These are phyloP conservation scores for Colletotrichum aenigma DNA, from an alignment of 2,329 filamentous ascomycete species.

Conservation along the genomic window DNA sequence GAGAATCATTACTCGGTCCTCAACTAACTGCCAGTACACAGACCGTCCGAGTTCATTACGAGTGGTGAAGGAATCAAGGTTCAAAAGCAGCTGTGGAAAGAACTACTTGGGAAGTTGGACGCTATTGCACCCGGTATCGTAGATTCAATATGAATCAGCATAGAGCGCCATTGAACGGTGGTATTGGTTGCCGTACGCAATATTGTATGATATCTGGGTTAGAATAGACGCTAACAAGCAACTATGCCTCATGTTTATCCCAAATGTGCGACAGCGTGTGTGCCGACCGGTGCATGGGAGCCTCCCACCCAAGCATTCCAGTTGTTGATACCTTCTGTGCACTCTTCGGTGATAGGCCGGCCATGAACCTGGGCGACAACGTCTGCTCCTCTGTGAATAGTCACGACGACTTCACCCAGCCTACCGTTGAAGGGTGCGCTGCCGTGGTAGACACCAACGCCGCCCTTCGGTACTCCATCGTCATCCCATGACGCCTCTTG, in stretches of 20 bases:
- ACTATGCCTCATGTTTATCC: neutral
- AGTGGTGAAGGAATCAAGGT: slow-evolving; percentile 38
- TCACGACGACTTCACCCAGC: slow-evolving; percentile 28
- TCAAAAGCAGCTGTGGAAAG: slow-evolving; percentile 41
- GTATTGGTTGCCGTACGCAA: slow-evolving; percentile 16
- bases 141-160: neutral
- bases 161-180: neutral
- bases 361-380: slow-evolving; percentile 9
- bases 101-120: slow-evolving; percentile 48
- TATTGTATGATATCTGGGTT: slow-evolving; percentile 23
- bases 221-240: neutral
- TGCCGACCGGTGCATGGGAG: neutral
- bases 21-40: slow-evolving; percentile 20
- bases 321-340: slow-evolving; percentile 16
- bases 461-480: slow-evolving; percentile 24
- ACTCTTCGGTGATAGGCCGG: slow-evolving; percentile 7
- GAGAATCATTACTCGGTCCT: accelerated
- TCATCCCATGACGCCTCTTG: slow-evolving; percentile 23
- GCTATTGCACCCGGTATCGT: slow-evolving; percentile 40
- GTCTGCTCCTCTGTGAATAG: neutral
- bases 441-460: slow-evolving; percentile 34
- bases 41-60: slow-evolving; percentile 28
- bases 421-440: slow-evolving; percentile 26
- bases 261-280: slow-evolving; percentile 2
- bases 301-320: slow-evolving; percentile 22